These are phyloP conservation scores for Zygnema cylindricum DNA, from an alignment of 139 green algal genomes.

Conservation along the genomic window DNA sequence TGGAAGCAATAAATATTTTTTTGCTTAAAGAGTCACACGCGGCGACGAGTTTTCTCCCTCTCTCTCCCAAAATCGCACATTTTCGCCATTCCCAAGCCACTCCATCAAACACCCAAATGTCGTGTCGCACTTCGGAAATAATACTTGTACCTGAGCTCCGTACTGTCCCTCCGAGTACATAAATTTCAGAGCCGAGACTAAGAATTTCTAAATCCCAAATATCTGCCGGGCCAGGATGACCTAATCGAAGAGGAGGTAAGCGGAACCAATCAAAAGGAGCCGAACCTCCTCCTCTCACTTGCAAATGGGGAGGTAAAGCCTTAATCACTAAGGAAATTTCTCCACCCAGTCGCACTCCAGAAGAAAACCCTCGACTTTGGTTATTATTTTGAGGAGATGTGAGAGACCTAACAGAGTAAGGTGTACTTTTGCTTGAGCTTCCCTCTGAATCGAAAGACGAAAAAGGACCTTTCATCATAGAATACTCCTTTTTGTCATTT, in stretches of 20 bases:
- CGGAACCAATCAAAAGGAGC: neutral
- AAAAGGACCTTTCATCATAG: neutral
- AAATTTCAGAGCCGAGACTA: neutral
- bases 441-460: neutral
- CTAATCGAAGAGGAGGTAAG: neutral
- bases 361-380: neutral
- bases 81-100: neutral
- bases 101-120: neutral
- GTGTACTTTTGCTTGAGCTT: neutral
- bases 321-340: constrained; percentile 2
- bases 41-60: neutral
- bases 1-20: neutral
- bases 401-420: neutral
- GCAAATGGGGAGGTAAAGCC: neutral
- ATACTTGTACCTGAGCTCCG: neutral
- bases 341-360: neutral
- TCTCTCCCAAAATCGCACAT: neutral
- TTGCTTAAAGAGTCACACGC: neutral
- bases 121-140: neutral
- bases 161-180: neutral
- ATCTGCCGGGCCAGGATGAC: neutral
- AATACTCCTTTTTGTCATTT: no score
- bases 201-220: neutral
- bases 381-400: neutral
- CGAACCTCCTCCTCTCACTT: neutral